Evolutionary conservation across 768 basidiomycete species (phyloP).

Genomic region (Macrocybe gigantea): DNA sequence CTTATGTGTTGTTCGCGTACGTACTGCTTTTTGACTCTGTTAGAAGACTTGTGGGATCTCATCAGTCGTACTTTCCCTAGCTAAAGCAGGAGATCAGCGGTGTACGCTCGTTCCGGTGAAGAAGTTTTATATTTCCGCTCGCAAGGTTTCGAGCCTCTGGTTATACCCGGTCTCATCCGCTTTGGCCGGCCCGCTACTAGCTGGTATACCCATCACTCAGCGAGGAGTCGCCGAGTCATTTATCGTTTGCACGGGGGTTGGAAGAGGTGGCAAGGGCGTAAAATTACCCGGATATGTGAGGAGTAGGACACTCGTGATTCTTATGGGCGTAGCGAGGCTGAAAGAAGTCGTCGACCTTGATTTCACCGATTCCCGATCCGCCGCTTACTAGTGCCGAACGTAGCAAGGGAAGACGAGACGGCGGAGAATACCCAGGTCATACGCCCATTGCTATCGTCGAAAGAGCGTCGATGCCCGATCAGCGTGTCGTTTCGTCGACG

Average conservation of each 20-base stretch:
- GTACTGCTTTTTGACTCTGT: slow-evolving; percentile 19
- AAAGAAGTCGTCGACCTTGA: slow-evolving; percentile 62
- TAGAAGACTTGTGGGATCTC: background rate
- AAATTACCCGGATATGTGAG: slow-evolving; percentile 86
- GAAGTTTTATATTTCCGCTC: slow-evolving; percentile 90
- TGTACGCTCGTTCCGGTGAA: slow-evolving; percentile 93
- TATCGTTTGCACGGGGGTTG: slow-evolving; percentile 91
- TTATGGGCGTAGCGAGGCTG: slow-evolving; percentile 95
- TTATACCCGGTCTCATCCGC: slow-evolving; percentile 92
- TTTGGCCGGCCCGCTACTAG: slow-evolving; percentile 84
- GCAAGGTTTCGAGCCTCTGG: slow-evolving; percentile 75
- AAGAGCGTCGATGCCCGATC: slow-evolving; percentile 91
- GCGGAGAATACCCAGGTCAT: slow-evolving; percentile 60
- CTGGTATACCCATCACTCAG: slow-evolving; percentile 91
- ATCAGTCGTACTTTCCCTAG: slow-evolving; percentile 27
- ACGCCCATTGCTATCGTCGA: slow-evolving; percentile 92
- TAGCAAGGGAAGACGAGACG: slow-evolving; percentile 23
- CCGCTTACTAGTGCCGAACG: slow-evolving; percentile 4
- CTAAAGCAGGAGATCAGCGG: slow-evolving; percentile 94
- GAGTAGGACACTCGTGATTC: slow-evolving; percentile 69
- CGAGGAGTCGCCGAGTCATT: slow-evolving; percentile 90
- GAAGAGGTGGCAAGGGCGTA: slow-evolving; percentile 76
- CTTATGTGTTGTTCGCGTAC: slow-evolving; percentile 79
- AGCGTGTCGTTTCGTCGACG: slow-evolving; percentile 78
- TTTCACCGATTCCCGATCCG: background rate